Evolutionary conservation across 2,329 filamentous ascomycete genomes (phyloP).

Genomic region (Lachnum nothofagi): DNA sequence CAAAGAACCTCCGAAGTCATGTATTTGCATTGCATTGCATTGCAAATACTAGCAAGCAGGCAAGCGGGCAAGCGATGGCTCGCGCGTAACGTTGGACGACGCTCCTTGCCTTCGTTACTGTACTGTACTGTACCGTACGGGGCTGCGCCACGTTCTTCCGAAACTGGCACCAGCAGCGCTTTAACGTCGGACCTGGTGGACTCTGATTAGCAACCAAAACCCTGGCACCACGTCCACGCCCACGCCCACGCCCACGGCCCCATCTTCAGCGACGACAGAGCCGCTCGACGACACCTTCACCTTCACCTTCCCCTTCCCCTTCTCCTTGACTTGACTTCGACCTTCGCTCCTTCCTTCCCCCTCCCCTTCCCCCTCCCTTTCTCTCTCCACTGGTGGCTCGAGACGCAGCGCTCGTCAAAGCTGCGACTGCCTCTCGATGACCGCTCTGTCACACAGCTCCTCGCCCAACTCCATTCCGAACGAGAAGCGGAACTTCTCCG

Average conservation of each 20-base stretch:
- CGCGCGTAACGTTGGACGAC: too few species aligned
- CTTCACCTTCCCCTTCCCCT: constrained; percentile 4
- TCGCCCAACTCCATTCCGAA: constrained; percentile 22
- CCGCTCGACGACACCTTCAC: too few species aligned
- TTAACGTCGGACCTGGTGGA: neutral
- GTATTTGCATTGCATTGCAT: too few species aligned
- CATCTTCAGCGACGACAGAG: neutral
- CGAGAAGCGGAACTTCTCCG: constrained; percentile 33
- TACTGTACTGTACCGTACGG: neutral
- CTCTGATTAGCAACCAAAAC: too few species aligned
- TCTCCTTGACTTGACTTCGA: too few species aligned
- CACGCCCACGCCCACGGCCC: neutral
- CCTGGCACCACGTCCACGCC: neutral
- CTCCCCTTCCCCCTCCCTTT: constrained; percentile 5
- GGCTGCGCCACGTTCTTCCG: neutral
- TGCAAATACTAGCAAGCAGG: too few species aligned
- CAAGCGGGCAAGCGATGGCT: too few species aligned
- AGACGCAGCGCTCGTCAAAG: constrained; percentile 28
- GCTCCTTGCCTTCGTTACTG: neutral
- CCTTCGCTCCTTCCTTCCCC: neutral
- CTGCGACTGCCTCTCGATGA: constrained; percentile 28
- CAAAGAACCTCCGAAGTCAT: too few species aligned
- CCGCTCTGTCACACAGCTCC: constrained; percentile 26
- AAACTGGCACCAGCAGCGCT: neutral
- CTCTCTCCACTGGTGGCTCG: constrained; percentile 6